Base-by-base conservation (phyloP, 305 asterid genomes). In the Fraxinus latifolia region DNA sequence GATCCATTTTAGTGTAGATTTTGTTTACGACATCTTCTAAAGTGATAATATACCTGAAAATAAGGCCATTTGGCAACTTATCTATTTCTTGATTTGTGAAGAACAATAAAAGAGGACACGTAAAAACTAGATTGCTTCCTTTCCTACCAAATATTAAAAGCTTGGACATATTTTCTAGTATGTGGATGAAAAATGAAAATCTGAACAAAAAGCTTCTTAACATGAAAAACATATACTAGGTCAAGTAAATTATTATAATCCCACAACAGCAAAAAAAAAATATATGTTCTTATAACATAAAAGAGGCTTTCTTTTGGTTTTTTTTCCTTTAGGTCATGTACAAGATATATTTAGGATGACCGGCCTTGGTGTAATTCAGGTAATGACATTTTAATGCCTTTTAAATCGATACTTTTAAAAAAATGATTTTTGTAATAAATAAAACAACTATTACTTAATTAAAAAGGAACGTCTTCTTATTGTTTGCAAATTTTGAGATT, bases 1-100 rank as follows among this genome's bases (percentile, higher is more conserved):
- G 81, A 84, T 96, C 99, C 98, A 96, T 88, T 86, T 84, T 80
- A 11, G 19, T 23, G 88, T 92, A 96, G 81, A 96, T 90, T 79
- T 85, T 82, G 39, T 88, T 81, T 80, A 96, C 93, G 11, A 88
- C 76, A 80, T 92, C 97, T 86, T 88, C 92, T 27, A 96, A 92
- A 82, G 78, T 83, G 15, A 80, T 89, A 60, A 82, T 81, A 82
- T 96, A 96, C 91, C 99, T 96, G 92, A 86, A 80, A 82, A 72
- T 79, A 42, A 68, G 73, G 77, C 34, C 37, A 77, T 81, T 84
- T 79, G 36, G 77, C 71, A 50, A 32, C 60, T 50, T 53, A 62
- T 53, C 42, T 15, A n/a, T 53, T 44, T 5, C 36, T 25, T 71
- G 39, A 21, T 77, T 82, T 27, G 73, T 68, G 62, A 37, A 77